Evolutionary conservation across 768 basidiomycete species (phyloP), one percentile per base, ranked within the genome.

Genomic region (Agrocybe praecox): DNA sequence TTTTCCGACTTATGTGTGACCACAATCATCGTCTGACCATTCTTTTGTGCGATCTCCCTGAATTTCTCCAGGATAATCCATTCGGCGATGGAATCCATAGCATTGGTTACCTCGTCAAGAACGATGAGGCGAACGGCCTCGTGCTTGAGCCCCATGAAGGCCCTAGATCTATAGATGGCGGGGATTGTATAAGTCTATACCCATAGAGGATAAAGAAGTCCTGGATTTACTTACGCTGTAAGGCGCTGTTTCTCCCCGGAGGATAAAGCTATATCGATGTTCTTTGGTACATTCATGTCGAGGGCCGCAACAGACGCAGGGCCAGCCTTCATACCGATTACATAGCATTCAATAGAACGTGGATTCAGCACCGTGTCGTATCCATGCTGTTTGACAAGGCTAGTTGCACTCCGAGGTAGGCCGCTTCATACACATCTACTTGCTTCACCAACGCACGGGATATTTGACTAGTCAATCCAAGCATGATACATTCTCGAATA

Each of bases 61-160:
- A 85, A 70, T 14, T 65, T 65, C 21, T 70, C 57, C 34, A 82
- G 71, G 19, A 85, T 65, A 0, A 75, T 69, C 14, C 67, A 73
- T 62, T 86, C 84, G 0, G 78, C 75, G 22, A 77, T 56, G 9
- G 84, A 72, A 54, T 85, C 83, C 52, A 85, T 56, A 7, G 78
- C 72, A 7, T 79, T 79, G 7, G 74, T 80, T 0, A 82, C 78
- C 59, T 85, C 83, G 56, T 87, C 85, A 7, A 80, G 69, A 14
- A 82, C 69, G 15, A 85, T 60, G 5, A 86, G 72, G 17, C 69
- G 72, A 5, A 73, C 73, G 10, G 74, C 57, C 11, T 62, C 63
- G 34, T 64, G 68, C 47, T 63, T 65, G 36, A 68, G 50, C 46
- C 72, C 68, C 69, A 76, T 72, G 49, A 78, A 75, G 10, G 67